These are phyloP conservation scores for Trypethelium eluteriae DNA, from an alignment of 495 filamentous ascomycete species.

Conservation along the genomic window DNA sequence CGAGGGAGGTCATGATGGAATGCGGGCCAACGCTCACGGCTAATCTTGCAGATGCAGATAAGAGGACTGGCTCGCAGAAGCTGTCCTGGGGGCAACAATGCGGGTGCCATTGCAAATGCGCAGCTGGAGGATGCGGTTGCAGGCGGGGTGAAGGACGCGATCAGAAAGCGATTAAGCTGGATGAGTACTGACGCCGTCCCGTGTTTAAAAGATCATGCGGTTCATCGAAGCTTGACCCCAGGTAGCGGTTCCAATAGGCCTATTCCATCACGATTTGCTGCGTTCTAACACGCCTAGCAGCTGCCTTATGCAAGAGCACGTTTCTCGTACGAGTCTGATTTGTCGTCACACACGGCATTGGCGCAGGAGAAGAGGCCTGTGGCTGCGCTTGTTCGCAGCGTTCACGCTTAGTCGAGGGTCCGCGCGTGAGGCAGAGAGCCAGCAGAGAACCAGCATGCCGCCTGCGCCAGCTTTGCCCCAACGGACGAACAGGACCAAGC, in stretches of 20 bases:
- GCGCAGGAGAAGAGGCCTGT: not conserved
- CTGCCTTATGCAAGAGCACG: conserved; percentile 11
- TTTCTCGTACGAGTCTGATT: not conserved
- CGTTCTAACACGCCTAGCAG: not conserved
- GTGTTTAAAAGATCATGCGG: conserved; percentile 28
- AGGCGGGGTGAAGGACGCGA: conserved; percentile 15
- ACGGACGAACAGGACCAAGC: not conserved
- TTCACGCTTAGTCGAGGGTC: not conserved
- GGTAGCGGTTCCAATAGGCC: conserved; percentile 16
- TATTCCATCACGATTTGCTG: not conserved
- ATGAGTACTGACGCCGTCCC: conserved; percentile 21
- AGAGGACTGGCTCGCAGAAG: conserved; percentile 9
- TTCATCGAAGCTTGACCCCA: conserved; percentile 4
- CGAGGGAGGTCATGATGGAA: not conserved
- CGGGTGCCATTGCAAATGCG: not conserved
- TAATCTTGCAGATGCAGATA: conserved; percentile 6
- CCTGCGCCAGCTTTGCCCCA: not conserved
- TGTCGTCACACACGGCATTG: not conserved
- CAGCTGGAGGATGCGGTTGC: conserved; percentile 8
- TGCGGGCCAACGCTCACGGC: not conserved
- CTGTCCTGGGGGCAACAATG: not conserved
- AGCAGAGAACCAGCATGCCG: too few species aligned
- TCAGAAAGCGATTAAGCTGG: conserved; percentile 3
- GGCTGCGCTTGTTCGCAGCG: not conserved
- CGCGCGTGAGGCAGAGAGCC: too few species aligned